These are phyloP conservation scores for Pontederia paniculata DNA, from an alignment of 176 grass and related monocot species.

Conservation along the genomic window DNA sequence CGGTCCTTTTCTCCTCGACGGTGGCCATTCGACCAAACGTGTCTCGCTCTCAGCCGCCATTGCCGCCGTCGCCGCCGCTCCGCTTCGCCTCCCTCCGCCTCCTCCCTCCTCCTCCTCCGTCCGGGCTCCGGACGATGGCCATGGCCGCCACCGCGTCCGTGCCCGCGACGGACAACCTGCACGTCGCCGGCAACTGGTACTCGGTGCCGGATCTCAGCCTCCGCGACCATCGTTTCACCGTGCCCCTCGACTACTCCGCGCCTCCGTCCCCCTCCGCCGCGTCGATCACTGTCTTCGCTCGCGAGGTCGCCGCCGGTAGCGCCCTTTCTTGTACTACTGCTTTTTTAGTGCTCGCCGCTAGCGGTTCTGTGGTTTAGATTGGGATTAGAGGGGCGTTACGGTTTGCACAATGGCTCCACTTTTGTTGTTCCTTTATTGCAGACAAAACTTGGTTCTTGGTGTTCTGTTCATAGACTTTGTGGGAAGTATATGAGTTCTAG, in stretches of 20 bases:
- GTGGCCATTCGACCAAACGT: neutral
- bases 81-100: neutral
- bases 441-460: no score
- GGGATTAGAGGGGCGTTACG: no score
- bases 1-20: neutral
- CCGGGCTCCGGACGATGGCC: constrained; percentile 1
- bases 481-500: no score
- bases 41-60: neutral
- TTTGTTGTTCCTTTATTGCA: no score
- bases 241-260: constrained; percentile 69
- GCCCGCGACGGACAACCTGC: constrained; percentile 3
- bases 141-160: constrained; percentile 29
- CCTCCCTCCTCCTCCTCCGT: neutral
- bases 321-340: neutral
- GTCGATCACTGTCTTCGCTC: constrained; percentile 67
- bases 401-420: no score
- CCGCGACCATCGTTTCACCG: constrained; percentile 70
- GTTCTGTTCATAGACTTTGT: no score
- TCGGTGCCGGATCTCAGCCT: constrained; percentile 68
- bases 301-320: constrained; percentile 73
- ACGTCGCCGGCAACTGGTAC: constrained; percentile 49
- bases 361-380: no score
- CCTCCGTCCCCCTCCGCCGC: neutral
- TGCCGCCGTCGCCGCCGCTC: neutral
- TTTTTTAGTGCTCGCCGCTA: no score